Evolutionary conservation across 116 monocot species (phyloP), one percentile per base, ranked within the genome.

Genomic region (Zostera marina): DNA sequence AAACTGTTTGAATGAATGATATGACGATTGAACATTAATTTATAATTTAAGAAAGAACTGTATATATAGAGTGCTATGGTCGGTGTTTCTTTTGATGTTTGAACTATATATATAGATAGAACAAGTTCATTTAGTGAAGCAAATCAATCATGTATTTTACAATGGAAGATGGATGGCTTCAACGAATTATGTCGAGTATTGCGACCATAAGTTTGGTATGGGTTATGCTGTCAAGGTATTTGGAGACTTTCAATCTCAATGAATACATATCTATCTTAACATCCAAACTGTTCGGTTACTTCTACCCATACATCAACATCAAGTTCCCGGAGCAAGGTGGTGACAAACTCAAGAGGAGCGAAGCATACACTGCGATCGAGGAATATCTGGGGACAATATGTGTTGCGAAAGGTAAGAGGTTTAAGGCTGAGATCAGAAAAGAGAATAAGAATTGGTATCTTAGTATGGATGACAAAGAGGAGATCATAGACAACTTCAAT

Each of bases 251-350:
- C 42, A 11, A 49, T 8, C 20, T 22, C 12, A 10, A 53, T 3
- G 44, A 66, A 15, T 47, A 65, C 11, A 10, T 38, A 60, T 54
- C 59, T 7, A 38, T 8, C 7, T 68, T n/a, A 40, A 39, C 46
- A 55, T 16, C 15, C 49, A 71, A 66, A 42, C 9, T 80, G 21
- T 1, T 64, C 25, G 22, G 53, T 54, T 7, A 54, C 17, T 21
- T 80, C 45, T 60, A 74, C 65, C 73, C 76, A 4, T 84, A 80
- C 66, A 42, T 74, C 54, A 54, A 66, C 6, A 60, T 84, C 66
- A 69, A 56, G 58, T 48, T 85, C 53, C 56, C 59, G 10, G 85
- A 77, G 77, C 68, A 63, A 55, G n/a, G 51, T 15, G 74, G 77
- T 48, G 74, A 77, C 14, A 22, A 24, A 9, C 41, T 75, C 46